Base-by-base conservation (phyloP, 2,329 filamentous ascomycete genomes). In the Lasiodiplodia gonubiensis region DNA sequence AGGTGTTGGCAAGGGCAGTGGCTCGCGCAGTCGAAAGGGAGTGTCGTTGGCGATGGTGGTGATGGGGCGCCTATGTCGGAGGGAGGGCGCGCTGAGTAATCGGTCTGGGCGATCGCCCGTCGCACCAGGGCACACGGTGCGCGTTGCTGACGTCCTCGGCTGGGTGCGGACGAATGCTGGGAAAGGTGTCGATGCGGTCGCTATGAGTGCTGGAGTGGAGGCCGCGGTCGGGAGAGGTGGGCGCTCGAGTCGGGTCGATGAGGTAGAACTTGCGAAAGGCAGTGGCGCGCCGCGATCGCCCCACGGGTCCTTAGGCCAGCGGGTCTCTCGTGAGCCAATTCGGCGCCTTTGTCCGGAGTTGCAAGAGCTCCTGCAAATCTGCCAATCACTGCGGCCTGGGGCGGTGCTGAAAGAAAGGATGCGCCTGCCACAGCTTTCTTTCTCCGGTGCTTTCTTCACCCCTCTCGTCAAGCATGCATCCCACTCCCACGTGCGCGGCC, bases 31-130 rank as follows among this genome's bases (percentile, higher is more conserved):
- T 67, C 42, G 65, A 33, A 53, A 46, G 49, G 66, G 30, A 53
- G 57, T 59, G 57, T 66, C 64, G 53, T 33, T 42, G 64, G 39
- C 53, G 53, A 66, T 49, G 46, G 46, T 51, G 18, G 59, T 48
- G 39, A 63, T 37, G 42, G 46, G 42, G 37, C 42, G 64, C 54
- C 64, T 51, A 51, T 55, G 64, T 53, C 52, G 64, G 64, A 59
- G 64, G 39, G 60, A 54, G 49, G 53, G 21, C 30, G 42, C 42
- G 64, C 64, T 66, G 64, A 66, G 64, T 66, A 66, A 66, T 66
- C 64, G 64, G 37, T 42, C n/a, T 35, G 53, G 59, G 46, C 59
- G 59, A 52, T 63, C 59, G 23, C 59, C 42, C 42, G 59, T 51
- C 59, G 59, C 46, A 63, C 59, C 42, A 37, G 30, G 27, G 16